phyloP scores from a whole-genome alignment of 176 grass and related monocot genomes.

The Poa annua region DNA sequence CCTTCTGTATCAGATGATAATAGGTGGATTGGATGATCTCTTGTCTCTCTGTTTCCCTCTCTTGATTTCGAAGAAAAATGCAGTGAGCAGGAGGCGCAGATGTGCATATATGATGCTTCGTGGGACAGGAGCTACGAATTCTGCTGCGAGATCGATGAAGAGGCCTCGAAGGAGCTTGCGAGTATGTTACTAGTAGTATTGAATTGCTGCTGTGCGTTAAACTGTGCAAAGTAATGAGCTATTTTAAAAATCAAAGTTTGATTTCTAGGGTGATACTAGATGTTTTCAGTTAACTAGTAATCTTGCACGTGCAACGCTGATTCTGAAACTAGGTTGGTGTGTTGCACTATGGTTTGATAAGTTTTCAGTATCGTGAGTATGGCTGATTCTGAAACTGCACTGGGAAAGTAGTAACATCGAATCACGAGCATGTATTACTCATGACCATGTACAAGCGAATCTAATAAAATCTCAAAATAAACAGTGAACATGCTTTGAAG shows the following conservation, averaged over 20 bases:
- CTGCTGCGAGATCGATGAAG: constrained; percentile 71
- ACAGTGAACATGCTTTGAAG: constrained; percentile 11
- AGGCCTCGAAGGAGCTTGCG: constrained; percentile 58
- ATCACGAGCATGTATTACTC: constrained; percentile 1
- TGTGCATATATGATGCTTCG: constrained; percentile 73
- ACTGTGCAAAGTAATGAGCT: neutral
- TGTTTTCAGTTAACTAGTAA: constrained; percentile 26
- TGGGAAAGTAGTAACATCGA: constrained; percentile 16
- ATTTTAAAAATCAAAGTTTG: neutral
- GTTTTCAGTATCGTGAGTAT: neutral
- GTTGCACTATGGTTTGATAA: neutral
- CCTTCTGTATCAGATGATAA: neutral
- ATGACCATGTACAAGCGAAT: neutral
- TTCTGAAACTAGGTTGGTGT: neutral
- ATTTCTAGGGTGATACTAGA: neutral
- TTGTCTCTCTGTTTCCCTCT: neutral
- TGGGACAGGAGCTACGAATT: constrained; percentile 69
- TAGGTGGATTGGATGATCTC: neutral
- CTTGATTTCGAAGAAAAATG: neutral
- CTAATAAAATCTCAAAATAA: neutral
- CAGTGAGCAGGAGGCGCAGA: constrained; percentile 78
- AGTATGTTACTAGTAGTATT: constrained; percentile 64
- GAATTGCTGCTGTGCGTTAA: neutral
- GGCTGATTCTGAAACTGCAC: neutral
- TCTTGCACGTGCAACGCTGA: too few species aligned